Conservation (phyloP, 768 basidiomycete species). For the Kwoniella sp. region DNA sequence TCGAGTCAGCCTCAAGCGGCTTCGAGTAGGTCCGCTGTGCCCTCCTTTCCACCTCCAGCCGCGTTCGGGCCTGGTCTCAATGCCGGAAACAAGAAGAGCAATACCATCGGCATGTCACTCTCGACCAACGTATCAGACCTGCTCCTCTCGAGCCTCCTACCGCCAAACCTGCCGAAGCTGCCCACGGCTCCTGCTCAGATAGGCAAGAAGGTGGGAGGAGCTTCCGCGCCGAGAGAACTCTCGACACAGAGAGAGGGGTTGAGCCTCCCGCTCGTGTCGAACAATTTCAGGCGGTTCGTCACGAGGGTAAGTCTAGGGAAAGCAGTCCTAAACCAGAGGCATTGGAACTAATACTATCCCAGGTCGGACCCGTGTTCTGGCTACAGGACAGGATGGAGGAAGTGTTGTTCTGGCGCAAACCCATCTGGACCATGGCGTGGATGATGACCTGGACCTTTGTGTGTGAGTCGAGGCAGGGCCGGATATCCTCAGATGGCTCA, state of each 20-base stretch:
- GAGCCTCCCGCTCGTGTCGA: conserved; percentile 69
- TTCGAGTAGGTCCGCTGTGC: conserved; percentile 23
- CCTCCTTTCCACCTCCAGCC: conserved; percentile 50
- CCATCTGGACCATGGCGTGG: conserved; percentile 71
- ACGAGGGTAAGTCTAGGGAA: conserved; percentile 56
- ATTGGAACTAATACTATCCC: too few relatives aligned
- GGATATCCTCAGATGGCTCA: too few relatives aligned
- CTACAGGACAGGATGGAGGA: conserved; percentile 83
- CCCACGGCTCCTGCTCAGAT: conserved; percentile 1
- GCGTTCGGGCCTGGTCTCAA: not conserved
- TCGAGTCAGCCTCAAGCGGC: not conserved
- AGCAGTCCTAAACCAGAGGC: too few relatives aligned
- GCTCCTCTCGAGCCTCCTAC: conserved; percentile 41
- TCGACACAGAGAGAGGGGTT: conserved; percentile 55
- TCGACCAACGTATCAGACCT: conserved; percentile 46
- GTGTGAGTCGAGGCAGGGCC: conserved; percentile 60
- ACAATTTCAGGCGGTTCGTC: conserved; percentile 77
- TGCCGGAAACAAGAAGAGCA: not conserved
- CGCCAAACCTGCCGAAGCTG: conserved; percentile 37
- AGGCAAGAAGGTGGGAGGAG: conserved; percentile 8
- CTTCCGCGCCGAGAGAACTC: conserved; percentile 31
- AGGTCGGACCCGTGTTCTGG: conserved; percentile 77
- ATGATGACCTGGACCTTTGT: conserved; percentile 72
- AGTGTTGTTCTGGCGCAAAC: conserved; percentile 70
- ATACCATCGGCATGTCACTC: conserved; percentile 5